Percentiles rank a stretch among this genome's conserved stretches.
Conservation (phyloP, 2,329 filamentous ascomycete genomes). For the Trichoderma afroharzianum region DNA sequence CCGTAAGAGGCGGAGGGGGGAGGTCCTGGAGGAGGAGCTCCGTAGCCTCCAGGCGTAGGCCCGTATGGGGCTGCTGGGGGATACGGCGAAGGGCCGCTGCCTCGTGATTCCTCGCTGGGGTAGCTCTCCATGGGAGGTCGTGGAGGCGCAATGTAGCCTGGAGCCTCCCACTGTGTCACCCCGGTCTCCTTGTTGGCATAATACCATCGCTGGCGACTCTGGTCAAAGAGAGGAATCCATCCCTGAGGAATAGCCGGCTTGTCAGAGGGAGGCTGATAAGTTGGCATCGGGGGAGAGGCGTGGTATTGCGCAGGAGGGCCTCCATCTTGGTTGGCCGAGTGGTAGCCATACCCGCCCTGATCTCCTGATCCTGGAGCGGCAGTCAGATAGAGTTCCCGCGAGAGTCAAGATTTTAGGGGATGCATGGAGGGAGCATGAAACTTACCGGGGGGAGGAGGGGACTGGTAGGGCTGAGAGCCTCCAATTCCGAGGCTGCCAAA, state of each 20-base stretch:
- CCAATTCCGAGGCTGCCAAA: slow-evolving; percentile 11
- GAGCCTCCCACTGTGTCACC: slow-evolving; percentile 62
- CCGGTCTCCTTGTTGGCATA: slow-evolving; percentile 61
- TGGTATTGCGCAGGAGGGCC: slow-evolving; percentile 21
- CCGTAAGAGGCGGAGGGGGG: slow-evolving; percentile 9
- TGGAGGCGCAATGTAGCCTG: slow-evolving; percentile 33
- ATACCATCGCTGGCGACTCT: slow-evolving; percentile 58
- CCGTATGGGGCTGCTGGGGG: slow-evolving; percentile 4
- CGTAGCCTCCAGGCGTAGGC: background rate
- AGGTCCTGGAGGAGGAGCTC: background rate
- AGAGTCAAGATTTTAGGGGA: background rate
- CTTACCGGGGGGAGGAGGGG: slow-evolving; percentile 4
- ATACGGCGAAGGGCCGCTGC: slow-evolving; percentile 10
- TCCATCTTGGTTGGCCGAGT: slow-evolving; percentile 23
- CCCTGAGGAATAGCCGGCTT: slow-evolving; percentile 54
- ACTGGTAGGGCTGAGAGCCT: slow-evolving; percentile 12
- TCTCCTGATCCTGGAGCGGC: background rate
- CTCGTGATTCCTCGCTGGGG: slow-evolving; percentile 26
- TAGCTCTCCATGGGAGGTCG: slow-evolving; percentile 23
- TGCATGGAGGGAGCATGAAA: background rate
- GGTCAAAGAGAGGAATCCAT: slow-evolving; percentile 63
- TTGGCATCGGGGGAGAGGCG: slow-evolving; percentile 24
- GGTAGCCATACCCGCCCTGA: slow-evolving; percentile 20
- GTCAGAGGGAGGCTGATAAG: slow-evolving; percentile 35
- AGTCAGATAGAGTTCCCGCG: background rate